Percentiles rank a stretch among this genome's conserved stretches.
Evolutionary conservation across 2,329 filamentous ascomycete species (phyloP).

Genomic region (Chrysoporthe puriensis): DNA sequence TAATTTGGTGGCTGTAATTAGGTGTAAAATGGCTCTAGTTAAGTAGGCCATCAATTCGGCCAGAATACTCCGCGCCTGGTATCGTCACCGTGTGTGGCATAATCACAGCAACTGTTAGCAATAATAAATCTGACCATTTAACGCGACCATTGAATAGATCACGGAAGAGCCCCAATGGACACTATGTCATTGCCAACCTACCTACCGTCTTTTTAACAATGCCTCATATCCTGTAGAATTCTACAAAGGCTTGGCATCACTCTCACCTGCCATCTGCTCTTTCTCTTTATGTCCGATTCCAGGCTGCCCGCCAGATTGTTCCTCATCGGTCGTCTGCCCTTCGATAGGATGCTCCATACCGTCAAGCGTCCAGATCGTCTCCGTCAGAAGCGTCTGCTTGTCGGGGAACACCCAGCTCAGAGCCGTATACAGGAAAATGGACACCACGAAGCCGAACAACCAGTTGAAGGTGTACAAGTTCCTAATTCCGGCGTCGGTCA

Average conservation of each 20-base stretch:
- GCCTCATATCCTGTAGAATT: background rate
- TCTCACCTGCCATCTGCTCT: background rate
- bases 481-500: constrained; percentile 32
- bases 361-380: constrained; percentile 44
- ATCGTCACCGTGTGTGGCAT: too few species aligned
- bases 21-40: too few species aligned
- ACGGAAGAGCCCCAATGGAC: background rate
- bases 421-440: constrained; percentile 58
- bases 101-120: too few species aligned
- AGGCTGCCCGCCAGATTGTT: constrained; percentile 20
- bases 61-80: too few species aligned
- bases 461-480: constrained; percentile 38
- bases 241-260: constrained; percentile 18
- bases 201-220: background rate
- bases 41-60: too few species aligned
- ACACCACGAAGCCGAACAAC: constrained; percentile 41
- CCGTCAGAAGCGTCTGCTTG: constrained; percentile 49
- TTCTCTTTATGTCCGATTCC: background rate
- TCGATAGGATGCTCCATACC: constrained; percentile 31
- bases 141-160: background rate
- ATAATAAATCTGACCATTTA: background rate
- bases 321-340: constrained; percentile 31
- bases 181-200: background rate
- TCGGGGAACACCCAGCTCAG: constrained; percentile 55
- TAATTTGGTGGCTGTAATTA: too few species aligned